Conservation (phyloP, 2,329 filamentous ascomycete genomes). For the Fusarium coffeatum region DNA sequence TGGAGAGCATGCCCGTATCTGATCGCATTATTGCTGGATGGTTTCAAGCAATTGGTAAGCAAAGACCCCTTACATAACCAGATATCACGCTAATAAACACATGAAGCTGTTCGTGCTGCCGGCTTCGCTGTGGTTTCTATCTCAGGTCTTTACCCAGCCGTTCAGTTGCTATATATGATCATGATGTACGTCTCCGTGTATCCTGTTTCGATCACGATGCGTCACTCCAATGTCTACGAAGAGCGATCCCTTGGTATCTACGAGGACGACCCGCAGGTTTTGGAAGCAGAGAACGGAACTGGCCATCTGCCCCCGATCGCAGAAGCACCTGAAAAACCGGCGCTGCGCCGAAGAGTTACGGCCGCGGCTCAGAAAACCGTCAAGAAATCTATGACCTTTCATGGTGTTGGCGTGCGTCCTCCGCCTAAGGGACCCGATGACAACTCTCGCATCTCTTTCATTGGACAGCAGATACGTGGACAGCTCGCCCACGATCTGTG, state of each 20-base stretch:
- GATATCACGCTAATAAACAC: slow-evolving; percentile 12
- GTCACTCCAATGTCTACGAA: slow-evolving; percentile 78
- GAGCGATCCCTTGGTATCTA: slow-evolving; percentile 74
- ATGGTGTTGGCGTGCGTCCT: slow-evolving; percentile 56
- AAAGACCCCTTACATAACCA: not conserved
- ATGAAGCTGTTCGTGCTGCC: slow-evolving; percentile 68
- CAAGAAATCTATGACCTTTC: slow-evolving; percentile 55
- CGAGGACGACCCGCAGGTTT: slow-evolving; percentile 49
- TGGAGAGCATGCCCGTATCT: slow-evolving; percentile 63
- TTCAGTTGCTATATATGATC: slow-evolving; percentile 70
- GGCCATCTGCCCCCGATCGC: slow-evolving; percentile 42
- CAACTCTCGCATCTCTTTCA: slow-evolving; percentile 59
- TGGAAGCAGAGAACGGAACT: slow-evolving; percentile 41
- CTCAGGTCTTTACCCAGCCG: slow-evolving; percentile 64
- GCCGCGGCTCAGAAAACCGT: slow-evolving; percentile 52
- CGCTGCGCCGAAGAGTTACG: slow-evolving; percentile 40
- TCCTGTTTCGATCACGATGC: slow-evolving; percentile 71
- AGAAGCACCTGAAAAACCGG: slow-evolving; percentile 42
- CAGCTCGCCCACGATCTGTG: slow-evolving; percentile 76
- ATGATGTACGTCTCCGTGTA: slow-evolving; percentile 76
- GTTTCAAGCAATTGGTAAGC: slow-evolving; percentile 69
- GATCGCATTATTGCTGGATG: slow-evolving; percentile 71
- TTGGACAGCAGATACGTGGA: slow-evolving; percentile 69
- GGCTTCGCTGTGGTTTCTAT: slow-evolving; percentile 75
- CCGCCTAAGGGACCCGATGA: slow-evolving; percentile 42